Base-by-base conservation (phyloP, 257 asterid genomes). In the Lithospermum erythrorhizon region DNA sequence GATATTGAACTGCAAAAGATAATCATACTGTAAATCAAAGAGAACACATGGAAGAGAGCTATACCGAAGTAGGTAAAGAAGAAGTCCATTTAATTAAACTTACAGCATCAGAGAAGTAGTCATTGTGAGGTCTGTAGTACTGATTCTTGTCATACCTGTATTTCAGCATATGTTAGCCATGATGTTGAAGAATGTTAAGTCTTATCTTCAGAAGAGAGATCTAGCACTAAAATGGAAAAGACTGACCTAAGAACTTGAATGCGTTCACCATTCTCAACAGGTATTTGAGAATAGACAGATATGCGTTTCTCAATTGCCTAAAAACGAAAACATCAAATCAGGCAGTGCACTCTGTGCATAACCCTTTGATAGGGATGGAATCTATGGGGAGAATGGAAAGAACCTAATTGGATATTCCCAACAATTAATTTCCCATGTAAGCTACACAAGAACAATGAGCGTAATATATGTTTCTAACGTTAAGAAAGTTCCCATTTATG, bases 261-360 rank as follows among this genome's bases (percentile, higher is more conserved):
- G 48, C 87, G 94, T 81, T 85, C 96, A 76, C 96, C 96, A 80
- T 88, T 85, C 75, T 85, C 88, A 27, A 77, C 75, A 63, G 95
- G 95, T 51, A 85, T 63, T 78, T 85, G 95, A 68, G 96, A 78
- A 79, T 78, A 88, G 24, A 85, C 88, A 69, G 95, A 83, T 53
- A 88, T 88, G 54, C 95, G 78, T 70, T 88, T 85, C 81, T 88
- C 96, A 48, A 88, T 88, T 69, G 87, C 90, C 96, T 85, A 77
- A 57, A 64, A 58, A 68, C 30, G 27, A 27, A 72, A 61, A 72
- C 68, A 65, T 48, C 19, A 56, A 45, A 49, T 21, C 9, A 23
- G 52, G 7, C 14, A 64, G 16, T 53, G 29, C n/a, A 21, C 19
- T 24, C 18, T 23, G 53, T 45, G n/a, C 25, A 21, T 21, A 25